Percentiles rank a stretch among this genome's conserved stretches.
Conservation (phyloP, 2,329 filamentous ascomycete species). For the Ceratocystis variospora region DNA sequence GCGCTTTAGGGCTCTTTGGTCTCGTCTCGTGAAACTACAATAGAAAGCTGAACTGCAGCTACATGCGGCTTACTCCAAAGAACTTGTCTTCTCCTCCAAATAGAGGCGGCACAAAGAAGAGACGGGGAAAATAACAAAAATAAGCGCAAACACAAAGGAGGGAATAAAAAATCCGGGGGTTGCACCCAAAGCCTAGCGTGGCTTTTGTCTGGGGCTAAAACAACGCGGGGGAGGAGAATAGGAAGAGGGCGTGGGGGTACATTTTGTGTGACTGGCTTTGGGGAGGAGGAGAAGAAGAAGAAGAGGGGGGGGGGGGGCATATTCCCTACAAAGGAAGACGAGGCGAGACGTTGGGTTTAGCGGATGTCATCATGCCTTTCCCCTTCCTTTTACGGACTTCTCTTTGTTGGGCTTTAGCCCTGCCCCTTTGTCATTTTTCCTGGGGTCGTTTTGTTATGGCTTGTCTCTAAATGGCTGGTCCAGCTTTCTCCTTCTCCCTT, state of each 20-base stretch:
- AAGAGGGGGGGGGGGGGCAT: not conserved
- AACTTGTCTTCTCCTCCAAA: too few species aligned
- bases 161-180: not conserved
- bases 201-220: constrained; percentile 24
- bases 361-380: not conserved
- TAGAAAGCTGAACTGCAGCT: too few species aligned
- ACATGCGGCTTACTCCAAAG: too few species aligned
- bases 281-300: not conserved
- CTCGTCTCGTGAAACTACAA: not conserved
- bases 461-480: too few species aligned
- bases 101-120: not conserved
- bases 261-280: constrained; percentile 22
- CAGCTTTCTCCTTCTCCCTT: too few species aligned
- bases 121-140: not conserved
- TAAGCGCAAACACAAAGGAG: not conserved
- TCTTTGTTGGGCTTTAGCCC: not conserved
- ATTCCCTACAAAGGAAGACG: not conserved
- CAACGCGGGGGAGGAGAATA: constrained; percentile 32
- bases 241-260: constrained; percentile 33
- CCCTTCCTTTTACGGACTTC: not conserved
- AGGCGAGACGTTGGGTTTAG: not conserved
- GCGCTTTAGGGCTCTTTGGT: not conserved
- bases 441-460: too few species aligned
- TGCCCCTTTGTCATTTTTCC: too few species aligned
- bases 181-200: not conserved